phyloP scores from a whole-genome alignment of 2,329 filamentous ascomycete genomes.

The Xylaria digitata region DNA sequence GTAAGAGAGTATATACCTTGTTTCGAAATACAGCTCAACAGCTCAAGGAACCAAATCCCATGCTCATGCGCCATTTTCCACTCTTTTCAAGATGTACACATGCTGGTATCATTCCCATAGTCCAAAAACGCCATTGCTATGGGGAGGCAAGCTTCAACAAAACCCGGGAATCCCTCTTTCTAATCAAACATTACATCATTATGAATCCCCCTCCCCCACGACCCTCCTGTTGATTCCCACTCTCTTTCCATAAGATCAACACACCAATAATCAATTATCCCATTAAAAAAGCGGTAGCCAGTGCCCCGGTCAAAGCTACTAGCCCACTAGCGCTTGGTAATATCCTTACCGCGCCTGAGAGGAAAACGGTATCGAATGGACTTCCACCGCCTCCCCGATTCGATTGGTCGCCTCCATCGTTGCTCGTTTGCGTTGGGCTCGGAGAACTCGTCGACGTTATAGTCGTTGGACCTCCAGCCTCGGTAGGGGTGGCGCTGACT shows the following conservation, averaged over 20 bases:
- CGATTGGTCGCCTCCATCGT: background rate
- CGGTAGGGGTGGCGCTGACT: slow-evolving; percentile 17
- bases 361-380: slow-evolving; percentile 41
- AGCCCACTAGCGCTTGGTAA: slow-evolving; percentile 6
- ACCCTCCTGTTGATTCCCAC: background rate
- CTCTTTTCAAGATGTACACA: slow-evolving; percentile 27
- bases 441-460: slow-evolving; percentile 15
- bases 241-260: background rate
- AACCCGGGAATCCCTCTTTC: background rate
- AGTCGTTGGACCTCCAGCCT: background rate
- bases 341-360: slow-evolving; percentile 16
- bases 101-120: slow-evolving; percentile 37
- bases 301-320: slow-evolving; percentile 11
- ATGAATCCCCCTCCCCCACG: too few relatives aligned
- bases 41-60: slow-evolving; percentile 9
- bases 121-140: slow-evolving; percentile 38
- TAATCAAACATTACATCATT: slow-evolving; percentile 27
- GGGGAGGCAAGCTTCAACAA: slow-evolving; percentile 1
- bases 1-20: background rate
- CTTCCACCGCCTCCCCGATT: slow-evolving; percentile 42
- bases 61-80: slow-evolving; percentile 7
- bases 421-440: slow-evolving; percentile 17
- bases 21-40: slow-evolving; percentile 16
- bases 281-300: slow-evolving; percentile 24
- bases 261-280: slow-evolving; percentile 1